Base-by-base conservation (phyloP, 768 basidiomycete genomes). In the Rubroboletus pulcherrimus region DNA sequence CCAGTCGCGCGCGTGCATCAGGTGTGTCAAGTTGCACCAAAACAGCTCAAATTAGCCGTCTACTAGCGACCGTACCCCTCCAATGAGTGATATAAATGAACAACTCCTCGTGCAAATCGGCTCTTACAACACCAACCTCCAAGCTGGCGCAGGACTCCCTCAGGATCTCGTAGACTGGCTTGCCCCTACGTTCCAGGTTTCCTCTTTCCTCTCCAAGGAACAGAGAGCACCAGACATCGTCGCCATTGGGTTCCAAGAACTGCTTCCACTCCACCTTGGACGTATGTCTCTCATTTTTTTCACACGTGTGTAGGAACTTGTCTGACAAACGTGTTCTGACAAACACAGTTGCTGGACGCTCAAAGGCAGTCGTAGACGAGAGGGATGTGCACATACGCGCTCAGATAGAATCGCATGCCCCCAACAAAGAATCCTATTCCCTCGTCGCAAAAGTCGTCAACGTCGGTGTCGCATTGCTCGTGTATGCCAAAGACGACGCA, bases 151-250 rank as follows among this genome's bases (percentile, higher is more conserved):
- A 29, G 87, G 86, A 11, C 69, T 91, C 30, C 88, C 89, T 0
- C 89, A 93, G 68, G 87, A 95, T 66, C 80, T 98, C 44, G 90
- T 94, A 4, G 88, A 91, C 74, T 98, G 95, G 95, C 81, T 98
- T 26, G 78, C 83, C 4, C 93, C 94, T 30, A 89, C 90, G 0
- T 72, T 93, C 9, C 84, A 85, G 54, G 87, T 90, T 8, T 87
- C 89, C 37, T 76, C 76, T 51, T 85, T 91, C 72, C 82, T 91
- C 33, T 78, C 86, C 34, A 80, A 77, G 50, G 75, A 81, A 65
- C 71, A 73, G 52, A 75, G 83, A 54, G 83, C 90, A 6, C 92
- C 94, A 39, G 93, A 94, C 68, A 82, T 95, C 33, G 81, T 96
- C 40, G 94, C 87, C 7, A 88, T 98, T 50, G 93, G 92, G 3